Percentiles rank a stretch among this genome's conserved stretches.
phyloP scores from a whole-genome alignment of 495 filamentous ascomycete genomes.

The Daldinia caldariorum region DNA sequence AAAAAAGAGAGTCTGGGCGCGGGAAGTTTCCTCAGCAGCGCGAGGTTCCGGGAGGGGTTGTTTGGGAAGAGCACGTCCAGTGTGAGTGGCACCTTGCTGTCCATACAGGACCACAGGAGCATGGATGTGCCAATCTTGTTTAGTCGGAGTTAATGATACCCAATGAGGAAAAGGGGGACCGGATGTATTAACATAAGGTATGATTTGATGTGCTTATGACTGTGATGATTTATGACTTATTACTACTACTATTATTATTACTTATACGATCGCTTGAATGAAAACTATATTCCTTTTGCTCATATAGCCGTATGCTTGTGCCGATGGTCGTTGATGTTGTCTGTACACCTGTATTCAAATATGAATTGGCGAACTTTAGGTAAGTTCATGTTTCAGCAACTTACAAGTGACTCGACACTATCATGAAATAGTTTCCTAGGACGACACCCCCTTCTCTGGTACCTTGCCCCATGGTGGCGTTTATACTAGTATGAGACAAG shows the following conservation, averaged over 20 bases:
- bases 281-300: conserved; percentile 31
- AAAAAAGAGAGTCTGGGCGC: conserved; percentile 42
- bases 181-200: conserved; percentile 11
- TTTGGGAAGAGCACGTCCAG: conserved; percentile 52
- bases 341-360: no score
- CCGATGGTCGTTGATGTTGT: not conserved
- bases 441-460: not conserved
- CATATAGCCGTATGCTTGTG: not conserved
- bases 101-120: conserved; percentile 47
- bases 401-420: conserved; percentile 1
- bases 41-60: conserved; percentile 54
- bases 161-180: conserved; percentile 1
- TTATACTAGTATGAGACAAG: not conserved
- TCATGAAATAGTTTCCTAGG: not conserved
- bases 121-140: conserved; percentile 64
- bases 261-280: conserved; percentile 15
- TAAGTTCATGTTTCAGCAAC: not conserved
- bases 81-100: conserved; percentile 25
- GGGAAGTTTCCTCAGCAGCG: conserved; percentile 45
- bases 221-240: conserved; percentile 38
- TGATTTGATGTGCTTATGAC: conserved; percentile 35
- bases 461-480: not conserved
- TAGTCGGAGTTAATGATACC: conserved; percentile 48
- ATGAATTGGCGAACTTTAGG: not conserved
- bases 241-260: conserved; percentile 2